Conservation (phyloP, 148 eudicot species). For the Chenopodium berlandieri region DNA sequence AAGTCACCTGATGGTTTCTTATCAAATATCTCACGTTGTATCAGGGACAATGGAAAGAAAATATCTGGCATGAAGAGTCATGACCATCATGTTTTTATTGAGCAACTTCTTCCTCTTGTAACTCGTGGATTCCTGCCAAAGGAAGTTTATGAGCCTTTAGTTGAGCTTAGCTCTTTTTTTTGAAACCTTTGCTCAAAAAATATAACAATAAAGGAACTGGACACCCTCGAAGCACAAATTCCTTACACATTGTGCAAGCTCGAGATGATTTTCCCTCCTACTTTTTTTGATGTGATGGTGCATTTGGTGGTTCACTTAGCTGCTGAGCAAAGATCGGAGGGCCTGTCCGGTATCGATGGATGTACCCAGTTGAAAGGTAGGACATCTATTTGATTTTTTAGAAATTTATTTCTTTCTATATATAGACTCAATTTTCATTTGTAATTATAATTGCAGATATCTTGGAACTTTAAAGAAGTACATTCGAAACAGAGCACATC, state of each 20-base stretch:
- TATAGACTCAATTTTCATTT: background rate
- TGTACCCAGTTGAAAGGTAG: slow-evolving; percentile 10
- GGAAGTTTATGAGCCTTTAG: slow-evolving; percentile 5
- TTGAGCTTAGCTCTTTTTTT: too few species aligned
- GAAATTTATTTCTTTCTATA: background rate
- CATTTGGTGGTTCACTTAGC: slow-evolving; percentile 12
- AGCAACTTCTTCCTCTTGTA: slow-evolving; percentile 12
- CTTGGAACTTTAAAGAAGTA: background rate
- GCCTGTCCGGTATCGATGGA: slow-evolving; percentile 1
- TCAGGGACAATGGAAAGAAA: background rate
- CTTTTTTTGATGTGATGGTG: slow-evolving; percentile 13
- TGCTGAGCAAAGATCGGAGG: background rate
- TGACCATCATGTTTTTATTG: slow-evolving; percentile 15
- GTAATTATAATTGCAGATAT: background rate
- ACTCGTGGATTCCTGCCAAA: slow-evolving; percentile 2
- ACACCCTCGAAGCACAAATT: background rate
- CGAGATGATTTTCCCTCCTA: slow-evolving; percentile 6
- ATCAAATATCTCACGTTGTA: slow-evolving; percentile 12
- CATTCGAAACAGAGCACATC: background rate
- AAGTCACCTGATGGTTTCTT: slow-evolving; percentile 9
- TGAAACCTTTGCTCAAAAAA: too few species aligned
- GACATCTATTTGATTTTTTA: background rate
- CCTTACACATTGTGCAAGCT: slow-evolving; percentile 11
- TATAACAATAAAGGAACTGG: too few species aligned
- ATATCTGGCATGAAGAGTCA: slow-evolving; percentile 1